A percentile compares a stretch with the other conserved stretches of the same genome.
Evolutionary conservation across 352 stramenopile species (phyloP).

Genomic region (Phytophthora fragariaefolia): DNA sequence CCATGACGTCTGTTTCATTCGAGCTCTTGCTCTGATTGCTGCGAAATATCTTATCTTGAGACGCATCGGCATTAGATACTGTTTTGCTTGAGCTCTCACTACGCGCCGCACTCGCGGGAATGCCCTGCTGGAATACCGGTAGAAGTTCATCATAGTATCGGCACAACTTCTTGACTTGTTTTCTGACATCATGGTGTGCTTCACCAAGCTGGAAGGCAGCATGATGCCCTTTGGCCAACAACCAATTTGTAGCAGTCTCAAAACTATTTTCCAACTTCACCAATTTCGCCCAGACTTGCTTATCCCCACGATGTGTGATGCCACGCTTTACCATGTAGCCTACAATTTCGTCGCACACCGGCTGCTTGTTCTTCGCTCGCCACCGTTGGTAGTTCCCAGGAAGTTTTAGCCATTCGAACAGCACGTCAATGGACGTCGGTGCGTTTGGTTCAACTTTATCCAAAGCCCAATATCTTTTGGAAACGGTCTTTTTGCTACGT

Average conservation of each 20-base stretch:
- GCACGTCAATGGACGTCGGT: not conserved
- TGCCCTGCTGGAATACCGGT: not conserved
- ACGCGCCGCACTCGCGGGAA: not conserved
- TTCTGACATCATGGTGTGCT: not conserved
- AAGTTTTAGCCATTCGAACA: not conserved
- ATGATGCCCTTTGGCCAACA: not conserved
- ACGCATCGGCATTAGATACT: not conserved
- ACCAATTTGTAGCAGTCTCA: conserved; percentile 10
- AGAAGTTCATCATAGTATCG: conserved; percentile 15
- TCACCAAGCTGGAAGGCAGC: not conserved
- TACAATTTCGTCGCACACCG: not conserved
- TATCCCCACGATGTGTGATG: not conserved
- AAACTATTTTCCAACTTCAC: not conserved
- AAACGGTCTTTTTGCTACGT: not conserved
- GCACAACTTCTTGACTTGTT: conserved; percentile 1
- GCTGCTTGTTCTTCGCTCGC: not conserved
- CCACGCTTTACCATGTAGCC: not conserved
- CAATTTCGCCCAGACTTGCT: not conserved
- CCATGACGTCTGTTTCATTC: not conserved
- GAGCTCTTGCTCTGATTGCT: too few species aligned
- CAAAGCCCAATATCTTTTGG: not conserved
- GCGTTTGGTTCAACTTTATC: not conserved
- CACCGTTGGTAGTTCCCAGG: not conserved
- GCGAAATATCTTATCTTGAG: not conserved
- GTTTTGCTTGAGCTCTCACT: not conserved